Conservation (phyloP, 139 green algal species). For the Pseudopediastrum boryanum region DNA sequence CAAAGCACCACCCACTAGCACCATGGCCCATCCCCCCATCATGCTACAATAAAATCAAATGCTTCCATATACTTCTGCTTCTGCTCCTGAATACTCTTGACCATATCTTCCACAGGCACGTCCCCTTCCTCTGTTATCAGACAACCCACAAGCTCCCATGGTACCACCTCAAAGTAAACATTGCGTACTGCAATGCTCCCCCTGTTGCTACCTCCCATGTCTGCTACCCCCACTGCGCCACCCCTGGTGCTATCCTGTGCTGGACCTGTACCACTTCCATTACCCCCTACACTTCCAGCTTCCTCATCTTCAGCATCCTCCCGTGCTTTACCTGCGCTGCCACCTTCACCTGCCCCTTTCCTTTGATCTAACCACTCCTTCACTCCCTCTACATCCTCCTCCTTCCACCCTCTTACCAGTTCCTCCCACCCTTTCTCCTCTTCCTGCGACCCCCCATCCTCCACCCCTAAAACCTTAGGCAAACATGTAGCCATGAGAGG, state of each 20-base stretch:
- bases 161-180: slow-evolving; percentile 53
- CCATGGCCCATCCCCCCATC: too few species aligned
- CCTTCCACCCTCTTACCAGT: background rate
- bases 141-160: slow-evolving; percentile 29
- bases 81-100: background rate
- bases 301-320: background rate
- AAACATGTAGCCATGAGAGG: background rate
- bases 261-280: background rate
- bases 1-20: too few species aligned
- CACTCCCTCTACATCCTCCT: background rate
- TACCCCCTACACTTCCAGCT: background rate
- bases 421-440: slow-evolving; percentile 30
- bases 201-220: background rate
- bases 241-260: background rate
- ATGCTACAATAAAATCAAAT: slow-evolving; percentile 12
- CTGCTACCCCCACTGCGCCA: background rate
- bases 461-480: background rate
- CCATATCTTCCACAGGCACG: background rate
- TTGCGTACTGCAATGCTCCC: slow-evolving; percentile 37
- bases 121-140: slow-evolving; percentile 41
- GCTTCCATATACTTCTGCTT: background rate
- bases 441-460: background rate
- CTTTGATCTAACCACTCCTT: background rate
- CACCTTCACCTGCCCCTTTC: slow-evolving; percentile 5
- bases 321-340: background rate